phyloP scores from a whole-genome alignment of 805 yeast species.

The Jamesozyma gamospora region DNA sequence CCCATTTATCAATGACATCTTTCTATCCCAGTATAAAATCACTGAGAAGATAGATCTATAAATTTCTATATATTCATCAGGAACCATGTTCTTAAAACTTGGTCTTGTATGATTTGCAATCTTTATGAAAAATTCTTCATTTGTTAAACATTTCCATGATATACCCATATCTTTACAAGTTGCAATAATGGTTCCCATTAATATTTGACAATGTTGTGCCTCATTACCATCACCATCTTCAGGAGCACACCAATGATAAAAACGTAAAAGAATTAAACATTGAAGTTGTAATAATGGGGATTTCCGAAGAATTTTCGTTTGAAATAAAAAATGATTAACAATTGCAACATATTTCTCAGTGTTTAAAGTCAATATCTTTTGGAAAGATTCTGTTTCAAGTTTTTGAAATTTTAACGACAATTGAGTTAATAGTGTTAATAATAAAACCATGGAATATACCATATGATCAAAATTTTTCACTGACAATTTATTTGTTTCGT shows the following conservation, averaged over 20 bases:
- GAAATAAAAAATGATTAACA: slow-evolving; percentile 16
- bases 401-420: slow-evolving; percentile 15
- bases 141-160: slow-evolving; percentile 17
- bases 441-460: slow-evolving; percentile 15
- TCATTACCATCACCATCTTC: slow-evolving; percentile 28
- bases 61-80: slow-evolving; percentile 10
- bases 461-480: slow-evolving; percentile 19
- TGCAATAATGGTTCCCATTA: slow-evolving; percentile 23
- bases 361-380: slow-evolving; percentile 11
- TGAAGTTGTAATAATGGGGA: slow-evolving; percentile 24
- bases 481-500: slow-evolving; percentile 4
- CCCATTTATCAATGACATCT: slow-evolving; percentile 22
- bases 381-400: background rate
- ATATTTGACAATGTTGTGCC: slow-evolving; percentile 20
- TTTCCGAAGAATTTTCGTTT: slow-evolving; percentile 20
- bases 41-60: slow-evolving; percentile 21
- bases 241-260: slow-evolving; percentile 28
- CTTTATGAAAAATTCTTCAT: slow-evolving; percentile 12
- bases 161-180: slow-evolving; percentile 24
- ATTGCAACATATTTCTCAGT: slow-evolving; percentile 19
- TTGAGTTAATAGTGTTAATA: slow-evolving; percentile 19
- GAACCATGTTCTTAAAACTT: slow-evolving; percentile 7
- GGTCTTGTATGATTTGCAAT: slow-evolving; percentile 17
- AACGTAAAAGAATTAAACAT: slow-evolving; percentile 19
- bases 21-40: slow-evolving; percentile 26